A percentile compares a stretch with the other conserved stretches of the same genome.
Evolutionary conservation across 2,329 filamentous ascomycete genomes (phyloP).

Genomic region (Penicillium sp.): DNA sequence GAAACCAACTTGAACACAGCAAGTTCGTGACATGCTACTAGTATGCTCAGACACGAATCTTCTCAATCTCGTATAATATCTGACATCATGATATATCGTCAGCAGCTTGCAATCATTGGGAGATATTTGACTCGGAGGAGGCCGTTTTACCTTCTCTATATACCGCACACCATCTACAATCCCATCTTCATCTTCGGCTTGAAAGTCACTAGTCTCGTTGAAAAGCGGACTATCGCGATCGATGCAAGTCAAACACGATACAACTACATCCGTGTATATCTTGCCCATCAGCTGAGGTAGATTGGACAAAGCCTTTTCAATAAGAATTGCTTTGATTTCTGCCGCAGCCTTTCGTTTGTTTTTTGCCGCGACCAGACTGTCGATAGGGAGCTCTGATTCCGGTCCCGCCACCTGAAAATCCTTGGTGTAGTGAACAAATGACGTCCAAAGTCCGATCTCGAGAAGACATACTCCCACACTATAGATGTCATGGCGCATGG

Average conservation of each 20-base stretch:
- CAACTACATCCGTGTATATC: slow-evolving; percentile 6
- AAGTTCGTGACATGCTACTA: too few relatives aligned
- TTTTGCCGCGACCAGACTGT: neutral
- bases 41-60: neutral
- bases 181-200: slow-evolving; percentile 11
- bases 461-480: slow-evolving; percentile 11
- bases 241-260: slow-evolving; percentile 7
- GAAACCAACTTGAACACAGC: too few relatives aligned
- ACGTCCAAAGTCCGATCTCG: slow-evolving; percentile 10
- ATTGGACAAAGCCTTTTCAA: neutral
- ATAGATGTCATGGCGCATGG: slow-evolving; percentile 15
- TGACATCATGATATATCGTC: too few relatives aligned
- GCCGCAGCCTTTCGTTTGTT: neutral
- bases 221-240: slow-evolving; percentile 3
- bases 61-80: slow-evolving; percentile 2
- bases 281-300: slow-evolving; percentile 3
- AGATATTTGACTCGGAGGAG: too few relatives aligned
- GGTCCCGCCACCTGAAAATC: neutral
- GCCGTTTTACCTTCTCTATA: slow-evolving; percentile 9
- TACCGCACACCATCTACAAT: slow-evolving; percentile 11
- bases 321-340: neutral
- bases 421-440: slow-evolving; percentile 6
- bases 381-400: neutral
- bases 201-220: slow-evolving; percentile 3
- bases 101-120: too few relatives aligned